A percentile compares a stretch with the other conserved stretches of the same genome.
Evolutionary conservation across 495 filamentous ascomycete genomes (phyloP).

Genomic region (Penicillium verhagenii): DNA sequence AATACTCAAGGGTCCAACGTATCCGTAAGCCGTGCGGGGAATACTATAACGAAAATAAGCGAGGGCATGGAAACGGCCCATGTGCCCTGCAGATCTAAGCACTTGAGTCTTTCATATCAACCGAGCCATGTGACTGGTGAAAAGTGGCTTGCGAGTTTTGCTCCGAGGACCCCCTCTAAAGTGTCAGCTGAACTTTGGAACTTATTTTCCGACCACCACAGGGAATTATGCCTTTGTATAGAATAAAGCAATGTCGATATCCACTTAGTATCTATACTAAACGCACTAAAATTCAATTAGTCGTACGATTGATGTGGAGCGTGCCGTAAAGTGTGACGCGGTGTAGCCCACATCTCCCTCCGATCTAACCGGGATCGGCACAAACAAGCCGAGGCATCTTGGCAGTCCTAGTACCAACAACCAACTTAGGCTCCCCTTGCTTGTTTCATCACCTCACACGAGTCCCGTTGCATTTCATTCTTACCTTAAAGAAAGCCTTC

Average conservation of each 20-base stretch:
- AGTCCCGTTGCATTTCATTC: too few relatives aligned
- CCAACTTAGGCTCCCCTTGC: background rate
- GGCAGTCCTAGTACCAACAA: background rate
- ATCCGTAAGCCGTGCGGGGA: too few relatives aligned
- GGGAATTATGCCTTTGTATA: background rate
- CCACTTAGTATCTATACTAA: background rate
- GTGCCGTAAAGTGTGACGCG: background rate
- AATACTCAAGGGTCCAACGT: too few relatives aligned
- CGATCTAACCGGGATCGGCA: background rate
- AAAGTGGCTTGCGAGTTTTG: background rate
- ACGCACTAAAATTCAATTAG: background rate
- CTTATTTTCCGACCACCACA: too few relatives aligned
- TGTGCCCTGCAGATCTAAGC: background rate
- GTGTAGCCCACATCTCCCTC: background rate
- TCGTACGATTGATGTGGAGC: background rate
- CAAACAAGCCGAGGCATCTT: conserved; percentile 15
- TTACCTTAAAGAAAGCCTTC: background rate
- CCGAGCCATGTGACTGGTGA: background rate
- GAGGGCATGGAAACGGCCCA: background rate
- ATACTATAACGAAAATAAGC: background rate
- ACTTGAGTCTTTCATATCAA: background rate
- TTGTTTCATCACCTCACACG: background rate
- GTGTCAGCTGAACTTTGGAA: background rate
- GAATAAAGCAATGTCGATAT: too few relatives aligned
- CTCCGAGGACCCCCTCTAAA: background rate